Percentiles rank a stretch among this genome's conserved stretches.
These are phyloP conservation scores for Rhexocercosporidium sp. DNA, from an alignment of 2,329 filamentous ascomycete species.

Conservation along the genomic window DNA sequence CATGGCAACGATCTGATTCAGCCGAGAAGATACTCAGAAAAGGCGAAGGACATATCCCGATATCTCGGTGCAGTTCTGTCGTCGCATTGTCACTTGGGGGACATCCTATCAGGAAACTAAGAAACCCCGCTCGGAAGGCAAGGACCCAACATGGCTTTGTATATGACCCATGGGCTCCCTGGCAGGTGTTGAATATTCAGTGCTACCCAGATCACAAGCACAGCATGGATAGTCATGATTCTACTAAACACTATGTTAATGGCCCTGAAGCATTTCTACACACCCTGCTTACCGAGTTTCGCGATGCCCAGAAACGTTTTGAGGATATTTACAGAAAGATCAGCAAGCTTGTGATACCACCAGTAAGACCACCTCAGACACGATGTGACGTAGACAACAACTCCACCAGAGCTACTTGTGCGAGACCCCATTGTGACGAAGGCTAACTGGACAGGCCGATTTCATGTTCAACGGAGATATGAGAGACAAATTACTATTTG, in stretches of 20 bases:
- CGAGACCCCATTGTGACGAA: not conserved
- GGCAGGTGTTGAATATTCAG: constrained; percentile 64
- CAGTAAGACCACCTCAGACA: constrained; percentile 44
- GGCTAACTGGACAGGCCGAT: constrained; percentile 44
- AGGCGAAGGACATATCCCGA: constrained; percentile 57
- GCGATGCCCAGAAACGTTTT: constrained; percentile 64
- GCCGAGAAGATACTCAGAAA: constrained; percentile 44
- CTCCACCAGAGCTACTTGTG: not conserved
- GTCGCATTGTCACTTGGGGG: constrained; percentile 63
- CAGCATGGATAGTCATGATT: constrained; percentile 60
- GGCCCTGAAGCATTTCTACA: constrained; percentile 67
- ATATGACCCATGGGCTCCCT: constrained; percentile 63
- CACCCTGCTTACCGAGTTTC: constrained; percentile 62
- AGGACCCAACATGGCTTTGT: constrained; percentile 55
- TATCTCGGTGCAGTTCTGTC: constrained; percentile 63
- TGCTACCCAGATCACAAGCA: constrained; percentile 64
- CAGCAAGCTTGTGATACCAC: constrained; percentile 62
- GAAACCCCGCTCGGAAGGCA: constrained; percentile 54
- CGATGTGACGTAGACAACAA: not conserved
- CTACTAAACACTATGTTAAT: constrained; percentile 59
- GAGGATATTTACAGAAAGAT: constrained; percentile 61
- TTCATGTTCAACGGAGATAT: constrained; percentile 64
- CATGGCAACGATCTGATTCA: constrained; percentile 63
- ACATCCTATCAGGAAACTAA: constrained; percentile 53
- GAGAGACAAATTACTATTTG: constrained; percentile 63